Evolutionary conservation across 2,329 filamentous ascomycete species (phyloP).

Genomic region (Aspergillus pseudotamarii): DNA sequence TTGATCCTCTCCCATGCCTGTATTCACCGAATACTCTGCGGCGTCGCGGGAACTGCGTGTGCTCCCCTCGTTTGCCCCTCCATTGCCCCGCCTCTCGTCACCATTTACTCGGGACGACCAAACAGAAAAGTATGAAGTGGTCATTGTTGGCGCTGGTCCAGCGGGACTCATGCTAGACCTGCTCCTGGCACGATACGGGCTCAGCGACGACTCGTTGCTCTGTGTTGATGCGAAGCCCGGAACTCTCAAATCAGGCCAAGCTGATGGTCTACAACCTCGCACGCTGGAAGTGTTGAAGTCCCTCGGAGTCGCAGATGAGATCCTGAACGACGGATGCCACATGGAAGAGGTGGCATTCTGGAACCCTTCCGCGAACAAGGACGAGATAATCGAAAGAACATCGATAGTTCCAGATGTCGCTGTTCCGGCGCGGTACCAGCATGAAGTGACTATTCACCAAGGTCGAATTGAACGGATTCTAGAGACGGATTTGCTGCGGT

Average conservation of each 20-base stretch:
- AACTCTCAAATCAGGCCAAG: constrained; percentile 45
- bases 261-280: constrained; percentile 47
- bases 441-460: constrained; percentile 72
- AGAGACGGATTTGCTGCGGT: constrained; percentile 65
- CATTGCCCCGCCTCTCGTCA: constrained; percentile 45
- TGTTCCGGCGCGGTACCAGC: constrained; percentile 71
- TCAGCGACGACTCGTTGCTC: constrained; percentile 44
- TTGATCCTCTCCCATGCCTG: constrained; percentile 34
- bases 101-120: constrained; percentile 25
- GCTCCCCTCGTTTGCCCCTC: constrained; percentile 43
- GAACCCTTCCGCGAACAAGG: constrained; percentile 60
- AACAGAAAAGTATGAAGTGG: constrained; percentile 45
- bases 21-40: constrained; percentile 41
- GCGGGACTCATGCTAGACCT: constrained; percentile 47
- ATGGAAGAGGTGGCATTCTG: constrained; percentile 67
- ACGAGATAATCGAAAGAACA: constrained; percentile 62
- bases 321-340: constrained; percentile 43
- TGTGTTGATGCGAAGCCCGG: constrained; percentile 47
- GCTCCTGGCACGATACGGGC: constrained; percentile 48
- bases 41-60: constrained; percentile 44
- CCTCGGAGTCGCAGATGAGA: constrained; percentile 44
- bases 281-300: constrained; percentile 49
- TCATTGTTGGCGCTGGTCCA: constrained; percentile 47
- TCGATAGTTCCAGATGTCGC: constrained; percentile 55
- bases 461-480: constrained; percentile 72